These are phyloP conservation scores for Glomus cerebriforme DNA, from an alignment of 192 early-diverging fungal species.

Conservation along the genomic window DNA sequence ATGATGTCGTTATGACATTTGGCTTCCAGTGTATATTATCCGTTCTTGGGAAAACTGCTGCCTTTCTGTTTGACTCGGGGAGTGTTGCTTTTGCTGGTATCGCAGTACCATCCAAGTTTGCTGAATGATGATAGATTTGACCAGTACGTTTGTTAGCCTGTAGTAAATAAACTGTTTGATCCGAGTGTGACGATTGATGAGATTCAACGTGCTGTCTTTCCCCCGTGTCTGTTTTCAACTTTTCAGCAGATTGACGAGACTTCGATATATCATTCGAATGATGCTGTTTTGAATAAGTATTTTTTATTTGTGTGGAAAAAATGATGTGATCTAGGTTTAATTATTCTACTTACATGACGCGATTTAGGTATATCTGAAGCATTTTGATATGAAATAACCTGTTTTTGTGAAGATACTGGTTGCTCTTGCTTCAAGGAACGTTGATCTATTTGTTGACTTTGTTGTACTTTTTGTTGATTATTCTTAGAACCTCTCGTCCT, in stretches of 20 bases:
- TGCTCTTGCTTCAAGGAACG: neutral
- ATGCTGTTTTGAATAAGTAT: too few relatives aligned
- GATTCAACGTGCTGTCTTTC: too few relatives aligned
- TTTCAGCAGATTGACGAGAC: neutral
- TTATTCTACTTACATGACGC: too few relatives aligned
- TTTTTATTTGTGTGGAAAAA: too few relatives aligned
- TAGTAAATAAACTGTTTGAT: conserved; percentile 4
- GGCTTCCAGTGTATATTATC: conserved; percentile 2
- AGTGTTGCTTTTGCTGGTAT: neutral
- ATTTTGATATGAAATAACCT: neutral
- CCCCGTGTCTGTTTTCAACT: neutral
- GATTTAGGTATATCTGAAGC: neutral
- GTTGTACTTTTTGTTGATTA: conserved; percentile 11
- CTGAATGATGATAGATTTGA: too few relatives aligned
- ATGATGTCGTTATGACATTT: neutral
- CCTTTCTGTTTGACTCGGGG: neutral
- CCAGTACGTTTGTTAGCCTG: neutral
- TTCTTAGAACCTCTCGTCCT: conserved; percentile 20
- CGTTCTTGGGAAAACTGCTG: neutral
- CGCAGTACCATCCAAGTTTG: neutral
- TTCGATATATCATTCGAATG: neutral
- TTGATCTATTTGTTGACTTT: conserved; percentile 12
- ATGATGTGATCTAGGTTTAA: too few relatives aligned
- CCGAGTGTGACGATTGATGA: neutral
- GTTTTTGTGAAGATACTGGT: too few relatives aligned